These are phyloP conservation scores for Reticulascus tulasneorum DNA, from an alignment of 2,329 filamentous ascomycete genomes.

Conservation along the genomic window DNA sequence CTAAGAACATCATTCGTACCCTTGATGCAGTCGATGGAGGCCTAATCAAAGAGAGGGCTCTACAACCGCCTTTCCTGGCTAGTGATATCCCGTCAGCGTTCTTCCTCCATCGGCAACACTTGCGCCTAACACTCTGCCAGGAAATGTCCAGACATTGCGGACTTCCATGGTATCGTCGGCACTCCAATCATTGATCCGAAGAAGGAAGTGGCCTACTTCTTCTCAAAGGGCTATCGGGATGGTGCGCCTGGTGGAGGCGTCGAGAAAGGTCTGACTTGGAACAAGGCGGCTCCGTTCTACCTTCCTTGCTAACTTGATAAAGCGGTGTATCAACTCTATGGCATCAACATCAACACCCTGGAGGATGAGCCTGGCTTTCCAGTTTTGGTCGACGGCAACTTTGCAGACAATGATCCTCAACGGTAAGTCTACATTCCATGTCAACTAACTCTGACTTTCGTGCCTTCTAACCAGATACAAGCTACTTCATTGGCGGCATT, in stretches of 20 bases:
- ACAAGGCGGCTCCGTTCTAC: too few relatives aligned
- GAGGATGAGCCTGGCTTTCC: constrained; percentile 35
- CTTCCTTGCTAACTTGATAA: too few relatives aligned
- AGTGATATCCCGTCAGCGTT: too few relatives aligned
- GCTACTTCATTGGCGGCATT: constrained; percentile 41
- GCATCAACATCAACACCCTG: constrained; percentile 32
- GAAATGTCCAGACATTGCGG: constrained; percentile 35
- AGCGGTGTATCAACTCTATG: constrained; percentile 35
- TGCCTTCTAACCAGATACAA: too few relatives aligned
- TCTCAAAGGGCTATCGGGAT: constrained; percentile 29
- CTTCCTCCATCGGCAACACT: constrained; percentile 33
- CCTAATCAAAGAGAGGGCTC: constrained; percentile 29
- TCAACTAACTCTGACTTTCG: too few relatives aligned
- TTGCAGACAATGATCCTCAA: constrained; percentile 41
- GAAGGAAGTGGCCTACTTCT: constrained; percentile 31
- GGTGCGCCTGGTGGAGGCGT: constrained; percentile 18
- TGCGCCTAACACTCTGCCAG: too few relatives aligned
- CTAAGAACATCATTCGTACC: constrained; percentile 33
- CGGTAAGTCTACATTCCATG: too few relatives aligned
- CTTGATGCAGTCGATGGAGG: constrained; percentile 36
- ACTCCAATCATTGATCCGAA: constrained; percentile 31
- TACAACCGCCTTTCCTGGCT: too few relatives aligned
- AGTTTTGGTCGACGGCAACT: constrained; percentile 37
- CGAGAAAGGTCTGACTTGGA: too few relatives aligned
- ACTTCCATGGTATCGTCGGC: constrained; percentile 31